phyloP scores from a whole-genome alignment of 2,329 filamentous ascomycete genomes.

The Pseudogymnoascus sp. region DNA sequence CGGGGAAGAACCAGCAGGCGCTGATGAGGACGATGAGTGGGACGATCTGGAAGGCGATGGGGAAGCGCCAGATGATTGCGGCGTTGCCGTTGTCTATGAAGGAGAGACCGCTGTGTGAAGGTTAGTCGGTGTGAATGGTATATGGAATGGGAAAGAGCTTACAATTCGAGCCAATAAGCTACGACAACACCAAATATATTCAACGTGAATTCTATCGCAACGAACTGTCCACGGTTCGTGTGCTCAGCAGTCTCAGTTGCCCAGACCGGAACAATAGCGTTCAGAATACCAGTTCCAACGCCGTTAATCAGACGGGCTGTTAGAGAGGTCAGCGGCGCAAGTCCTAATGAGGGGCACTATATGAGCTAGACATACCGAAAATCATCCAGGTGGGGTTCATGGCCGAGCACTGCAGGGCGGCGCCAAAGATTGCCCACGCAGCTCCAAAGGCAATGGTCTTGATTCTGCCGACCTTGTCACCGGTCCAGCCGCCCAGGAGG shows the following conservation, averaged over 20 bases:
- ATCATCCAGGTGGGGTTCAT: slow-evolving; percentile 64
- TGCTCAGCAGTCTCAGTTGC: slow-evolving; percentile 61
- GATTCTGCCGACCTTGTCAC: slow-evolving; percentile 54
- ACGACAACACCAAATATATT: slow-evolving; percentile 52
- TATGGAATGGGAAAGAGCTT: slow-evolving; percentile 16
- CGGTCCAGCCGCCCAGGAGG: slow-evolving; percentile 53
- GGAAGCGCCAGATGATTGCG: slow-evolving; percentile 57
- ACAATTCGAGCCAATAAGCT: slow-evolving; percentile 36
- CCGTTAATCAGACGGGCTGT: slow-evolving; percentile 50
- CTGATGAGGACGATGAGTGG: slow-evolving; percentile 49
- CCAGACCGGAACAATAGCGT: slow-evolving; percentile 63
- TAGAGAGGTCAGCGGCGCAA: neutral
- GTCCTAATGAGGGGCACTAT: neutral
- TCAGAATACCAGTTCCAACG: slow-evolving; percentile 60
- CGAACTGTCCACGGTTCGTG: slow-evolving; percentile 58
- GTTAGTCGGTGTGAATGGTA: slow-evolving; percentile 14
- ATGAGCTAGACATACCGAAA: slow-evolving; percentile 38
- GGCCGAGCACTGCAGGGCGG: slow-evolving; percentile 55
- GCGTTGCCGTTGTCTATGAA: slow-evolving; percentile 51
- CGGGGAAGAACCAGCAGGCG: slow-evolving; percentile 58
- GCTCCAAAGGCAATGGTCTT: slow-evolving; percentile 53
- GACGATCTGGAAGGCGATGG: slow-evolving; percentile 60
- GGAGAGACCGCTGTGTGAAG: slow-evolving; percentile 39
- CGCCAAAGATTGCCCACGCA: slow-evolving; percentile 51
- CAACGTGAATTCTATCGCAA: slow-evolving; percentile 63